Base-by-base conservation (phyloP, 2,329 filamentous ascomycete genomes). In the Thermomyces lanuginosus region DNA sequence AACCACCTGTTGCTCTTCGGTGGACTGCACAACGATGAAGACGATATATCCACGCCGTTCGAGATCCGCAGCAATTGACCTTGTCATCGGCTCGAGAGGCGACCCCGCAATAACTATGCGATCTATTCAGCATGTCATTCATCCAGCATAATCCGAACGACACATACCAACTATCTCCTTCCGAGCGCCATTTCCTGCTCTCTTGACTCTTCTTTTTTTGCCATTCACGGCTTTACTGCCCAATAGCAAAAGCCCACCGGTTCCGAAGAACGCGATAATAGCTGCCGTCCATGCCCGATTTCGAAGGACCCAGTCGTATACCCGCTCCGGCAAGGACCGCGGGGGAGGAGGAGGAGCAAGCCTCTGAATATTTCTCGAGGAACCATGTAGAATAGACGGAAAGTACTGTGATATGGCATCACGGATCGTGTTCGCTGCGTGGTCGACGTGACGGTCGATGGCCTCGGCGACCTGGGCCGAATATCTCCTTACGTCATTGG, bases 31-130 rank as follows among this genome's bases (percentile, higher is more conserved):
- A 36, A 77, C 58, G 18, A 98, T 64, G 50, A 83, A 98, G 30
- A 95, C 81, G 34, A 95, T 79, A 50, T 91, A 95, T 4, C 89
- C 89, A 37, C 83, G 72, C 33, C 83, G 66, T 56, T 95, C 89
- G 39, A 98, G 62, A 46, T 98, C 89, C 24, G 84, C 56, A 2
- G 82, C 73, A 28, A 95, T 61, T 7, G 81, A 82, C 43, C 75
- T 76, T 5, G 82, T 86, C 44, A 93, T 64, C 9, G 84, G 78
- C 42, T 92, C 73, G 26, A 76, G 71, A 5, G 82, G 78, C 11
- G 81, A 83, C n/a, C 86, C 86, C 12, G 83, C 83, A 35, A 95
- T 68, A 15, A 95, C 78, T 48, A 72, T 60, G 35, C 27, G 35
- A 33, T 13, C 5, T 27, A 13, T 20, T 41, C 22, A 42, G 32